Conservation (phyloP, 148 eudicot species). For the Drosera capensis region DNA sequence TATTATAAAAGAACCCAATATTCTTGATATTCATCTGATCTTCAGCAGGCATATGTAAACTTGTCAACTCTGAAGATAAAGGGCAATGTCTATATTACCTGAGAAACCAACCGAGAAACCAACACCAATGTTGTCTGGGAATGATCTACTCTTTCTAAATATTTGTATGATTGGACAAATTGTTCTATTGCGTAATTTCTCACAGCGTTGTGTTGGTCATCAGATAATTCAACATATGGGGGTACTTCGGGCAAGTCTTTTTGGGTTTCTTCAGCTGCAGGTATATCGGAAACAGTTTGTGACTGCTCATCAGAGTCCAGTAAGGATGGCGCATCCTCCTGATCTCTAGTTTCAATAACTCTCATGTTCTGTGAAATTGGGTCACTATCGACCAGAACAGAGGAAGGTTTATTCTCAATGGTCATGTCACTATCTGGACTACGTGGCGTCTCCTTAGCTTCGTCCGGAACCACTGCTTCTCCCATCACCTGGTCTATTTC, state of each 20-base stretch:
- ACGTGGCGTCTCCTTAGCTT: constrained; percentile 16
- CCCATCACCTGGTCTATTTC: constrained; percentile 13
- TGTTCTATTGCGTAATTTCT: constrained; percentile 45
- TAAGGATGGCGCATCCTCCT: constrained; percentile 17
- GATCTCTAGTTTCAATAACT: constrained; percentile 21
- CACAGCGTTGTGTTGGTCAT: constrained; percentile 32
- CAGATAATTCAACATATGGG: constrained; percentile 43
- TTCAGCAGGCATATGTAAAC: too few relatives aligned
- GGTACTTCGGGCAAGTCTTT: constrained; percentile 55
- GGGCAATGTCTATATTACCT: constrained; percentile 36
- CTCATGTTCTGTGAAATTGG: constrained; percentile 13
- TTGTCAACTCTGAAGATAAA: too few relatives aligned
- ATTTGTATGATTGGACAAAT: constrained; percentile 43
- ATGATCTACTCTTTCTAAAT: constrained; percentile 26
- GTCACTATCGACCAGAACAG: constrained; percentile 28
- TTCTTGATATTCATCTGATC: too few relatives aligned
- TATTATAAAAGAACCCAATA: too few relatives aligned
- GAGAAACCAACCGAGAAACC: constrained; percentile 77
- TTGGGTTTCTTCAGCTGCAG: constrained; percentile 35
- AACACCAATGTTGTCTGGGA: constrained; percentile 53
- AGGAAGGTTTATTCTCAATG: constrained; percentile 18
- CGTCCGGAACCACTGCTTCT: constrained; percentile 32
- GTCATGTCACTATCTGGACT: constrained; percentile 18
- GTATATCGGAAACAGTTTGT: constrained; percentile 28
- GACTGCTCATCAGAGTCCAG: constrained; percentile 46